A percentile compares a stretch with the other conserved stretches of the same genome.
phyloP scores from a whole-genome alignment of 2,329 filamentous ascomycete species.

The Monosporascus sp. region DNA sequence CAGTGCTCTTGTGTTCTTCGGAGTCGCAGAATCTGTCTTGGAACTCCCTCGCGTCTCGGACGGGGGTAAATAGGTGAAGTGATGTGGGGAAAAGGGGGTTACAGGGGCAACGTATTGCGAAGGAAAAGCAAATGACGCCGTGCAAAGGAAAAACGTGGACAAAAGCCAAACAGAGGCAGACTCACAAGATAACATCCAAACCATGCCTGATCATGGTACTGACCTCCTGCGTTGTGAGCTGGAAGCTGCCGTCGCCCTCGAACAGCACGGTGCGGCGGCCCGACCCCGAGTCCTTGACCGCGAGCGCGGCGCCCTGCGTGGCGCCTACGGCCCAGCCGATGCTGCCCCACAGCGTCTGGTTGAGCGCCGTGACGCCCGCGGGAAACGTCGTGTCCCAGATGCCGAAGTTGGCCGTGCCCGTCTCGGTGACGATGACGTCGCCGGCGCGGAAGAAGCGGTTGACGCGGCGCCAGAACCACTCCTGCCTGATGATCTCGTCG shows the following conservation, averaged over 20 bases:
- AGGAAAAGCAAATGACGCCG: too few species aligned
- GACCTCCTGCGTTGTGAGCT: conserved; percentile 79
- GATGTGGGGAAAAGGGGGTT: not conserved
- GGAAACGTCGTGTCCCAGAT: conserved; percentile 84
- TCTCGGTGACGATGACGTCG: conserved; percentile 82
- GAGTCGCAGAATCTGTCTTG: too few species aligned
- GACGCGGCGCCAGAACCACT: conserved; percentile 73
- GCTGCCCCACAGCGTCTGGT: conserved; percentile 70
- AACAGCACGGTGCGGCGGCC: conserved; percentile 69
- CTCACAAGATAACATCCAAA: conserved; percentile 71
- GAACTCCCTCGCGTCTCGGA: too few species aligned
- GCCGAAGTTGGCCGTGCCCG: conserved; percentile 83
- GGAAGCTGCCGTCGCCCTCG: conserved; percentile 84
- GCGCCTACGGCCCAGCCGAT: conserved; percentile 59
- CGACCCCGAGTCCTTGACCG: conserved; percentile 57
- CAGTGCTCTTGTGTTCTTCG: conserved; percentile 6
- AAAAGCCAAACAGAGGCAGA: conserved; percentile 8
- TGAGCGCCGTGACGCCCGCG: conserved; percentile 69
- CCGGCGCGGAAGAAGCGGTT: conserved; percentile 66
- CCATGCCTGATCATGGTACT: conserved; percentile 76
- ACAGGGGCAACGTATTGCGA: too few species aligned
- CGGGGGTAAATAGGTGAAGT: too few species aligned
- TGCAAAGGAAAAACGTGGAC: not conserved
- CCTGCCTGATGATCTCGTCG: conserved; percentile 55
- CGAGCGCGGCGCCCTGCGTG: conserved; percentile 64